Evolutionary conservation across 2,329 filamentous ascomycete genomes (phyloP).

Genomic region (Verticillium tricorpus): DNA sequence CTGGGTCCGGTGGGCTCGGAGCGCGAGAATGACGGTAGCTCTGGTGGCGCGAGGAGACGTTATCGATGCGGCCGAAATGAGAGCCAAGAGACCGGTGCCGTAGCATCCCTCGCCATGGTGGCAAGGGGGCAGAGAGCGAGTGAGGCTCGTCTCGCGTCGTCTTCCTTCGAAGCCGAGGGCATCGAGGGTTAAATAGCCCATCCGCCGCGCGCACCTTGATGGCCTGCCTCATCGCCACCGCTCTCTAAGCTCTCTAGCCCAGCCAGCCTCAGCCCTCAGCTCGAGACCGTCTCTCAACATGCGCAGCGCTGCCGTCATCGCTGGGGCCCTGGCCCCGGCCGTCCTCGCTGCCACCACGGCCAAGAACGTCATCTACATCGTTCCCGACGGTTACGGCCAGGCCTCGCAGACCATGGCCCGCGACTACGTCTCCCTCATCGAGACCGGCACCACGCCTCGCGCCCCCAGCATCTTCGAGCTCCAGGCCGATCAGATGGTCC

Average conservation of each 20-base stretch:
- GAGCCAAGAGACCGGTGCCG: neutral
- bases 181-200: neutral
- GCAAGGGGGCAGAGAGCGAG: neutral
- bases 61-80: neutral
- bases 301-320: conserved; percentile 5
- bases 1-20: neutral
- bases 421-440: conserved; percentile 17
- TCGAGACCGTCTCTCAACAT: conserved; percentile 3
- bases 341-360: conserved; percentile 9
- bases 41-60: neutral
- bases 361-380: conserved; percentile 28
- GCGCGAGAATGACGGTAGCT: neutral
- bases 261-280: neutral
- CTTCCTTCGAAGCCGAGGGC: neutral
- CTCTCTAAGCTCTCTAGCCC: neutral
- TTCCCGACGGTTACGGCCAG: conserved; percentile 24
- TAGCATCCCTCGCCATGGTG: neutral
- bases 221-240: neutral
- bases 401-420: conserved; percentile 24
- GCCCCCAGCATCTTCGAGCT: conserved; percentile 15
- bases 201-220: neutral
- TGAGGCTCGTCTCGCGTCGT: neutral
- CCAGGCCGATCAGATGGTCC: conserved; percentile 17
- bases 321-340: conserved; percentile 5
- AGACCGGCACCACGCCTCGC: conserved; percentile 14